phyloP scores from a whole-genome alignment of 352 stramenopile genomes.

The Thraustochytrium striatum region DNA sequence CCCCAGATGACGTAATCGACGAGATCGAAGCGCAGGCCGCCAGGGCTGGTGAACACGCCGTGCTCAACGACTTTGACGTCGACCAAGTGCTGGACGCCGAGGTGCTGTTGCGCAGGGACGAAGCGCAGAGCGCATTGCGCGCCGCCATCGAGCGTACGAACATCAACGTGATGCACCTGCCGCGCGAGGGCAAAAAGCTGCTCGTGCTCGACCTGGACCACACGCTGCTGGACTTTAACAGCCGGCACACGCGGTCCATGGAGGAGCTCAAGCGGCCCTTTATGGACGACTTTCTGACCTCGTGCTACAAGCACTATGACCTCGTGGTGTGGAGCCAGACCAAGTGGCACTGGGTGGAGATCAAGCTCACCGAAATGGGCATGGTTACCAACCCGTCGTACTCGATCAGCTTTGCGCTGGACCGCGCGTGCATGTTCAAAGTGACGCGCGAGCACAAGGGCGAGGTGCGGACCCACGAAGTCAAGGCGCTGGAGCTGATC shows the following conservation, averaged over 20 bases:
- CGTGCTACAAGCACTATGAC: constrained; percentile 72
- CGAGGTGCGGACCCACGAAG: constrained; percentile 59
- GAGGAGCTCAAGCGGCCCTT: constrained; percentile 63
- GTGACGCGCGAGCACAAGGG: constrained; percentile 53
- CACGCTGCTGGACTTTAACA: constrained; percentile 74
- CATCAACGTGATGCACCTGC: constrained; percentile 70
- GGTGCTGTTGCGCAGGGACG: constrained; percentile 14
- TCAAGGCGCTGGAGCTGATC: constrained; percentile 71
- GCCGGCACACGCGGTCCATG: constrained; percentile 49
- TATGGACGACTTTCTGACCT: constrained; percentile 73
- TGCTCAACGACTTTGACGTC: constrained; percentile 74
- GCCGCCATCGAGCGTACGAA: constrained; percentile 57
- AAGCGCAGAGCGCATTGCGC: constrained; percentile 63
- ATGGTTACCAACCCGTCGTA: constrained; percentile 64
- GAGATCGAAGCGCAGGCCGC: constrained; percentile 33
- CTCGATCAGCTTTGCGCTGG: constrained; percentile 52
- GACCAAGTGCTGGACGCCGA: constrained; percentile 56
- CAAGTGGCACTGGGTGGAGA: constrained; percentile 76
- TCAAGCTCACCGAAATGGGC: constrained; percentile 74
- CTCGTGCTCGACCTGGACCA: constrained; percentile 81
- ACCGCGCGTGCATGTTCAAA: constrained; percentile 58
- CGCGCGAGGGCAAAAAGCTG: constrained; percentile 65
- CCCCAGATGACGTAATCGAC: constrained; percentile 47
- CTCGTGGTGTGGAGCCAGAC: constrained; percentile 80
- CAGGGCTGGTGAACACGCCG: constrained; percentile 6